These are phyloP conservation scores for Kwoniella sp. DNA, from an alignment of 768 basidiomycete genomes.

Conservation along the genomic window DNA sequence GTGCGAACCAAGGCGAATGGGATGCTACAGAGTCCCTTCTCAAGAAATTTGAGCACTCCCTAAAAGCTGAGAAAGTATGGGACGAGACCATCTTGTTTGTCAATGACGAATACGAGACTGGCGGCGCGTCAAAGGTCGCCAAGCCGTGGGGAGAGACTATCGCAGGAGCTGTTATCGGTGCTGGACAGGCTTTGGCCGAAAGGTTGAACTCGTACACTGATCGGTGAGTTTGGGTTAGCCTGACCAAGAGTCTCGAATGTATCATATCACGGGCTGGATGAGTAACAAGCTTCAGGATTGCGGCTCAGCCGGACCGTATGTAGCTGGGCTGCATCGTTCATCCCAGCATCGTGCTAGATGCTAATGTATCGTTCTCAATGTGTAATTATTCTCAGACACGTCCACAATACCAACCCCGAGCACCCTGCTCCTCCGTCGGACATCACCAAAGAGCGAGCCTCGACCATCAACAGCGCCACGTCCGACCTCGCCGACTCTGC, in stretches of 20 bases:
- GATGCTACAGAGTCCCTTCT: conserved; percentile 45
- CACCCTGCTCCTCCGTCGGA: conserved; percentile 36
- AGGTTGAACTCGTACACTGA: conserved; percentile 39
- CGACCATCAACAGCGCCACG: conserved; percentile 15
- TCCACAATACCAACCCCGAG: conserved; percentile 31
- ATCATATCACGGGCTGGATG: not conserved
- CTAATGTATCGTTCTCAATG: not conserved
- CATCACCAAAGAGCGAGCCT: conserved; percentile 14
- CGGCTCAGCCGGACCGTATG: too few relatives aligned
- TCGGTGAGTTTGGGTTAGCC: conserved; percentile 38
- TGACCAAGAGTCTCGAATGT: too few relatives aligned
- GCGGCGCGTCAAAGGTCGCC: conserved; percentile 22
- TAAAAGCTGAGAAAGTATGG: conserved; percentile 50
- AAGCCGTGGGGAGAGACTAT: conserved; percentile 47
- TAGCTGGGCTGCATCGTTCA: too few relatives aligned
- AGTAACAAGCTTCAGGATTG: too few relatives aligned
- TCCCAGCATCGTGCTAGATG: too few relatives aligned
- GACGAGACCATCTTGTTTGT: conserved; percentile 43
- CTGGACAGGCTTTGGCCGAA: conserved; percentile 37
- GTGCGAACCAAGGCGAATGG: conserved; percentile 44
- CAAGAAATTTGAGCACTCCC: conserved; percentile 33
- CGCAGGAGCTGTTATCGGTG: conserved; percentile 37
- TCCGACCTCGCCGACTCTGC: conserved; percentile 34
- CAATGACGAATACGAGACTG: conserved; percentile 50
- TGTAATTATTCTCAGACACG: conserved; percentile 24